These are phyloP conservation scores for Penicillium antarcticum DNA, from an alignment of 495 filamentous ascomycete genomes.

Conservation along the genomic window DNA sequence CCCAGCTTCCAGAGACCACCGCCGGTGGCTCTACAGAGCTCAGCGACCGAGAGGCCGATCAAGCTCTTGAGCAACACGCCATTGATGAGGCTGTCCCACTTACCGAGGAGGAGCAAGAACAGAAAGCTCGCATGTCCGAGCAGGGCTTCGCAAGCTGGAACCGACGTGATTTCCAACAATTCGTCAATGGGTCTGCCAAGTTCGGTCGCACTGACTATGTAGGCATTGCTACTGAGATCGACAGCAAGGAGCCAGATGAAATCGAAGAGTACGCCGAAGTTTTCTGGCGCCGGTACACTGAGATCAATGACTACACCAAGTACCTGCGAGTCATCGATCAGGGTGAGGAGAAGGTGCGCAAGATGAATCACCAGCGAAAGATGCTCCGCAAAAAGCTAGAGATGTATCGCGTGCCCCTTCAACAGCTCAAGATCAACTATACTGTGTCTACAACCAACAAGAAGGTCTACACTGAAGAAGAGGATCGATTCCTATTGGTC, in stretches of 20 bases:
- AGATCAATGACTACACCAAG: slow-evolving; percentile 84
- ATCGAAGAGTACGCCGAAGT: slow-evolving; percentile 86
- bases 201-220: slow-evolving; percentile 83
- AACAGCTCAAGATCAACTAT: slow-evolving; percentile 98
- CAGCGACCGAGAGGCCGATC: slow-evolving; percentile 80
- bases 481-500: slow-evolving; percentile 93
- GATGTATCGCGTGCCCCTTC: slow-evolving; percentile 92
- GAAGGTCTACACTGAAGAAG: slow-evolving; percentile 98
- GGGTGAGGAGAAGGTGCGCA: slow-evolving; percentile 84
- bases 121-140: slow-evolving; percentile 75
- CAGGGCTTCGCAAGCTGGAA: slow-evolving; percentile 95
- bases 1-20: slow-evolving; percentile 70
- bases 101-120: slow-evolving; percentile 82
- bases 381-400: slow-evolving; percentile 93
- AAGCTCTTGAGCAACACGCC: slow-evolving; percentile 81
- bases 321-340: slow-evolving; percentile 83
- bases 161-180: slow-evolving; percentile 95
- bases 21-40: slow-evolving; percentile 67
- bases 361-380: slow-evolving; percentile 87
- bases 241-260: slow-evolving; percentile 82
- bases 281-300: slow-evolving; percentile 90
- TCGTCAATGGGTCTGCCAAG: slow-evolving; percentile 90
- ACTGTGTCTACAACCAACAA: slow-evolving; percentile 99
- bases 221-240: slow-evolving; percentile 83
- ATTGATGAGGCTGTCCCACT: slow-evolving; percentile 90